These are phyloP conservation scores for Boletus speciosus DNA, from an alignment of 768 basidiomycete genomes.

Conservation along the genomic window DNA sequence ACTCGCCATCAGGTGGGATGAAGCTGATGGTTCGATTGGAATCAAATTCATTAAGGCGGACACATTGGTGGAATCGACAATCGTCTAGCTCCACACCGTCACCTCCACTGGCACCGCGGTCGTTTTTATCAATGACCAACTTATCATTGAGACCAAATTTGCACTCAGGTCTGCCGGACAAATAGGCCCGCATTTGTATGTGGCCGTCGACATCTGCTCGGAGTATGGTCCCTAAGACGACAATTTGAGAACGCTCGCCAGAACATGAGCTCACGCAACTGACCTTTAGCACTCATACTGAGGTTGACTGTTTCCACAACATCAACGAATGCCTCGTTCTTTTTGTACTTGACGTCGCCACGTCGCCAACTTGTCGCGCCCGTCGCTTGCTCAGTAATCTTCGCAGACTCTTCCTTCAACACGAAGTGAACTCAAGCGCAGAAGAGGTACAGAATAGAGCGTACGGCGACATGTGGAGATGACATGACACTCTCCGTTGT, in stretches of 20 bases:
- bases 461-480: slow-evolving; percentile 76
- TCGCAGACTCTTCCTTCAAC: slow-evolving; percentile 88
- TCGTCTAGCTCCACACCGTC: slow-evolving; percentile 96
- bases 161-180: slow-evolving; percentile 96
- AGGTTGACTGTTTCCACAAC: slow-evolving; percentile 96
- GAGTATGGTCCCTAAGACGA: slow-evolving; percentile 68
- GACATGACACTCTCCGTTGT: slow-evolving; percentile 96
- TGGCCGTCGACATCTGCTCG: slow-evolving; percentile 98
- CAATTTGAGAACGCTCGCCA: not conserved
- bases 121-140: slow-evolving; percentile 86
- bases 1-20: slow-evolving; percentile 97
- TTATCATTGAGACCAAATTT: slow-evolving; percentile 99
- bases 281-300: slow-evolving; percentile 94
- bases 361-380: slow-evolving; percentile 95
- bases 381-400: slow-evolving; percentile 96
- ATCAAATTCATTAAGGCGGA: slow-evolving; percentile 92
- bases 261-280: not conserved
- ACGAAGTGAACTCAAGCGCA: not conserved
- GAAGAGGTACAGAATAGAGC: slow-evolving; percentile 19
- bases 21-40: slow-evolving; percentile 92
- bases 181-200: slow-evolving; percentile 96
- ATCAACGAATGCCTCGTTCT: slow-evolving; percentile 99
- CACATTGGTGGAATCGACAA: slow-evolving; percentile 98
- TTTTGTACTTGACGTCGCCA: slow-evolving; percentile 96
- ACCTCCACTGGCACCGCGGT: slow-evolving; percentile 45